Evolutionary conservation across 2,329 filamentous ascomycete species (phyloP), one percentile per base, ranked within the genome.

Genomic region (Aspergillus sp.): DNA sequence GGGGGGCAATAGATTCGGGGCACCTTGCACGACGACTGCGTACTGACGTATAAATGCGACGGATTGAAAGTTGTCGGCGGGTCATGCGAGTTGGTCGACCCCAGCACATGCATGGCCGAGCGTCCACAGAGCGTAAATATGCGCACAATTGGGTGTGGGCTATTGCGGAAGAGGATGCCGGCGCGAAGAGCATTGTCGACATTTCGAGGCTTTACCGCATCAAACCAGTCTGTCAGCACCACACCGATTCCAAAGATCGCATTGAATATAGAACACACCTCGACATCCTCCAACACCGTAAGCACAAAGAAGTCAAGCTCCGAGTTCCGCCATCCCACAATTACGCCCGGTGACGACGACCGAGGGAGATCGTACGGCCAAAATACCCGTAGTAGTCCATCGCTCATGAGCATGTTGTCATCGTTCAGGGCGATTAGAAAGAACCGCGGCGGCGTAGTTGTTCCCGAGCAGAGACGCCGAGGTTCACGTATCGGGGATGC

Each of bases 311-410:
- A 82, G 77, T 99, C 95, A 55, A 92, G 81, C 52, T 89, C 88
- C 42, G 94, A 97, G 76, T 99, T 99, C 70, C 90, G 87, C 92
- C 94, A 99, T 71, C 95, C 95, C 51, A 99, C 90, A 65, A 99
- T 87, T 61, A 97, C 90, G 49, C 94, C 95, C 47, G 91, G 86
- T 58, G 85, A 82, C 67, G 87, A 85, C 57, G 88, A 90, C 75
- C 83, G 84, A 56, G 85, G 84, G 71, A 91, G 87, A 79, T 96
- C 93, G 71, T 90, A 90, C 71, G 95, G 96, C 95, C 95, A 99
- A 81, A 99, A 98, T 81, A 99, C 88, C 82, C 95, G 92, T 88
- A 98, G 92, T 82, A 98, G 83, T 72, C 91, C 93, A 91, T 95
- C 84, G 70, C 80, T 80, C 78, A 81, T 80, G 76, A 85, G 81